Evolutionary conservation across 345 rosid species (phyloP).

Genomic region (Pistacia vera): DNA sequence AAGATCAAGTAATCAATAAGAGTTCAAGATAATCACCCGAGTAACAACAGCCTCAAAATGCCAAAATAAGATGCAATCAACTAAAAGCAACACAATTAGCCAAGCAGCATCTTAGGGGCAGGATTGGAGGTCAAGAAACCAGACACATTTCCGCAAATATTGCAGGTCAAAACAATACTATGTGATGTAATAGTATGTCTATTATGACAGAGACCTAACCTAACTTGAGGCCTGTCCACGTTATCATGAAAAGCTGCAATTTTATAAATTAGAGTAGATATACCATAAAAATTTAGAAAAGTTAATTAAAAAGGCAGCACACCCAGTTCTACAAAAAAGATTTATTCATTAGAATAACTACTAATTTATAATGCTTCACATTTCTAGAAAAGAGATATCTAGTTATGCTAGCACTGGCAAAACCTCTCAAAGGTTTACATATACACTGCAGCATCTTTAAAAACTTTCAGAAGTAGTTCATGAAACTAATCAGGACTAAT

Average conservation of each 20-base stretch:
- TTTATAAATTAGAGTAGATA: too few species aligned
- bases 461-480: background rate
- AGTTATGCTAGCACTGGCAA: background rate
- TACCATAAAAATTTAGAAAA: too few species aligned
- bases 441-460: too few species aligned
- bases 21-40: background rate
- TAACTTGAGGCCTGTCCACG: too few species aligned
- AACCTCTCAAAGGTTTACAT: too few species aligned
- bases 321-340: too few species aligned
- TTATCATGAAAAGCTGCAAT: too few species aligned
- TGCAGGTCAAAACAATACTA: background rate
- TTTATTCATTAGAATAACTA: too few species aligned
- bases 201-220: background rate
- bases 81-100: background rate
- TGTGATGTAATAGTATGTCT: background rate
- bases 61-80: background rate
- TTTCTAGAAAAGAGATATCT: background rate
- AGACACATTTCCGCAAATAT: background rate
- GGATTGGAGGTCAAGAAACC: too few species aligned
- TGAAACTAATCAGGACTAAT: background rate
- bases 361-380: background rate
- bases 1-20: slow-evolving; percentile 11
- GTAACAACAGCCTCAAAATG: background rate
- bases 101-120: background rate
- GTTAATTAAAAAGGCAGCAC: background rate